Evolutionary conservation across 805 yeast genomes (phyloP).

Genomic region (Kuraishia hungarica): DNA sequence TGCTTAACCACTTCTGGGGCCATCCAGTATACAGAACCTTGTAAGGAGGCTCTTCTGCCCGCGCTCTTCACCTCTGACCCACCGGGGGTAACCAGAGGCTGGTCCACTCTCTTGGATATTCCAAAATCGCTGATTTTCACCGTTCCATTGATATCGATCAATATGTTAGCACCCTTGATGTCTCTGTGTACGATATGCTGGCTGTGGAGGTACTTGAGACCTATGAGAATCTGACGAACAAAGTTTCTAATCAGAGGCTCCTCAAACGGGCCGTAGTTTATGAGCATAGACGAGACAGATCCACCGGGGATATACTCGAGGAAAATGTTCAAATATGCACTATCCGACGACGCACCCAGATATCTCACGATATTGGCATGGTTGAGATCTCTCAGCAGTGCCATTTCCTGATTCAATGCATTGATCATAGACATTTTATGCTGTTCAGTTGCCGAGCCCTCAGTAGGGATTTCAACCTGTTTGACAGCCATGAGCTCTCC

Average conservation of each 20-base stretch:
- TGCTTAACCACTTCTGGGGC: slow-evolving; percentile 98
- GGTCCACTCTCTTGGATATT: slow-evolving; percentile 45
- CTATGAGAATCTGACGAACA: slow-evolving; percentile 45
- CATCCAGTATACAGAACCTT: slow-evolving; percentile 98
- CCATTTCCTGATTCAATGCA: slow-evolving; percentile 78
- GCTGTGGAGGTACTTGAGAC: slow-evolving; percentile 46
- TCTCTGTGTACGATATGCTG: slow-evolving; percentile 55
- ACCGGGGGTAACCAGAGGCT: slow-evolving; percentile 29
- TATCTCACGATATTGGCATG: slow-evolving; percentile 93
- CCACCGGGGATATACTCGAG: slow-evolving; percentile 39
- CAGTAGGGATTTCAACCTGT: slow-evolving; percentile 65
- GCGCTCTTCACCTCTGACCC: background rate
- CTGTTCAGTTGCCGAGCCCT: slow-evolving; percentile 20
- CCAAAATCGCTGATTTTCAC: slow-evolving; percentile 64
- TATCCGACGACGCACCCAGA: slow-evolving; percentile 78
- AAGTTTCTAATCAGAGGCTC: slow-evolving; percentile 51
- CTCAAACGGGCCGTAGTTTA: slow-evolving; percentile 53
- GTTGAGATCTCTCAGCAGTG: slow-evolving; percentile 63
- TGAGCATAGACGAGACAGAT: slow-evolving; percentile 43
- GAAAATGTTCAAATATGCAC: slow-evolving; percentile 68
- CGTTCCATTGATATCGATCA: slow-evolving; percentile 49
- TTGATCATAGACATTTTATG: slow-evolving; percentile 47
- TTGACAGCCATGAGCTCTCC: slow-evolving; percentile 98
- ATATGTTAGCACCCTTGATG: slow-evolving; percentile 56
- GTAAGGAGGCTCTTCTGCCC: slow-evolving; percentile 66